Conservation (phyloP, 202 grass and related monocot species). For the Schoenoplectus triqueter region DNA sequence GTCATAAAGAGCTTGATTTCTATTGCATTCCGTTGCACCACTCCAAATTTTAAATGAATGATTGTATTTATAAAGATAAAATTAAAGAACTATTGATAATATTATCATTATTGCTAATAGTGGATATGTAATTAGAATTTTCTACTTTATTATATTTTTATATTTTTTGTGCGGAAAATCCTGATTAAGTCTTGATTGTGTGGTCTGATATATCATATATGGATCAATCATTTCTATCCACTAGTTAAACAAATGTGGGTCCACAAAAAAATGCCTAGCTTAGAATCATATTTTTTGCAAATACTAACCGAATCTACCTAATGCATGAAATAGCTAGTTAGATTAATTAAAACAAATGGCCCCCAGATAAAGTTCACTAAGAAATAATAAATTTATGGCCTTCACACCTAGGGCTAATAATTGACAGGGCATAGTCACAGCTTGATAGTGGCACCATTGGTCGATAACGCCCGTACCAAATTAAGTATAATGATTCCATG, state of each 20-base stretch:
- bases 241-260: not conserved
- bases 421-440: constrained; percentile 7
- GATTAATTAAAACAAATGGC: constrained; percentile 1
- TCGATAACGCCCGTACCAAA: not conserved
- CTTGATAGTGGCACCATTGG: not conserved
- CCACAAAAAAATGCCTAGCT: not conserved
- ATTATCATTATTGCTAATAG: too few relatives aligned
- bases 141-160: too few relatives aligned
- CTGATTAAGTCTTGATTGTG: too few relatives aligned
- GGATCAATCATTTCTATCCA: constrained; percentile 10
- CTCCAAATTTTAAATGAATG: too few relatives aligned
- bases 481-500: constrained; percentile 37
- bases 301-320: constrained; percentile 10
- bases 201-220: not conserved
- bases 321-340: not conserved
- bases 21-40: too few relatives aligned
- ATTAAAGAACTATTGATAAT: too few relatives aligned
- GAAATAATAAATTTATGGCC: not conserved
- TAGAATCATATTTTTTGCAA: not conserved
- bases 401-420: constrained; percentile 14
- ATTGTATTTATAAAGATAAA: too few relatives aligned
- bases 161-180: too few relatives aligned
- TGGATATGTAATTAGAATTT: too few relatives aligned
- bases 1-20: too few relatives aligned
- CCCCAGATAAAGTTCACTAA: constrained; percentile 1